phyloP scores from a whole-genome alignment of 1,284 basidiomycete genomes.

The Coriolopsis trogii region DNA sequence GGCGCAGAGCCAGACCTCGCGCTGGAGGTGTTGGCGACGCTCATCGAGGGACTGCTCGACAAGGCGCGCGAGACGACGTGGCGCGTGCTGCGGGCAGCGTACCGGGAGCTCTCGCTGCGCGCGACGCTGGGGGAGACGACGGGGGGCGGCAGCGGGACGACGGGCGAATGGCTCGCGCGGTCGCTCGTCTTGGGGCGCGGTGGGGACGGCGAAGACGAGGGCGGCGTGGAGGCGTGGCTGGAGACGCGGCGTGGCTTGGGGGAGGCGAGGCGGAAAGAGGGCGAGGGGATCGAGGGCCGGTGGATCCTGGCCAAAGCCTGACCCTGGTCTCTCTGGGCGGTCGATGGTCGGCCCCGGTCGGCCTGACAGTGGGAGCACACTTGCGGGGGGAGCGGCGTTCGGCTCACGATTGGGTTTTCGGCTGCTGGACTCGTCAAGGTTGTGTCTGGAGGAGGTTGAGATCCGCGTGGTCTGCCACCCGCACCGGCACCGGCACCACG shows the following conservation, averaged over 20 bases:
- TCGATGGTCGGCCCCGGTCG: no score
- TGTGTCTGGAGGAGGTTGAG: no score
- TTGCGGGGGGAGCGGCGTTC: no score
- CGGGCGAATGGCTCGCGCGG: constrained; percentile 53
- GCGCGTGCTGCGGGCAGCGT: constrained; percentile 62
- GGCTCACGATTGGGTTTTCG: no score
- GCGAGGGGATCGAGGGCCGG: constrained; percentile 51
- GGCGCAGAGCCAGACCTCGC: constrained; percentile 33
- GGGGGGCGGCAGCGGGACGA: constrained; percentile 41
- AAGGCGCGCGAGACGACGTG: constrained; percentile 59
- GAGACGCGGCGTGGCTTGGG: constrained; percentile 42
- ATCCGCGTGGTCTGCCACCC: no score
- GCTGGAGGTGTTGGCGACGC: constrained; percentile 43
- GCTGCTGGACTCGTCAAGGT: no score
- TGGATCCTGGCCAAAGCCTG: constrained; percentile 52
- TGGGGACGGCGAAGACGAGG: not conserved
- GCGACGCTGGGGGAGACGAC: constrained; percentile 30
- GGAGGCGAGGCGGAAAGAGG: constrained; percentile 51
- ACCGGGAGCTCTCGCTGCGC: constrained; percentile 53
- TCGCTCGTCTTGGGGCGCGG: constrained; percentile 43
- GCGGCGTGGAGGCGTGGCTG: constrained; percentile 54
- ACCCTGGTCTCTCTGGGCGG: no score
- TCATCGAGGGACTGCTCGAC: constrained; percentile 49
- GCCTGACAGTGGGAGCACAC: not conserved
- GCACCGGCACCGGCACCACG: no score